Conservation (phyloP, 2,329 filamentous ascomycete genomes). For the Phyllosticta capitalensis region DNA sequence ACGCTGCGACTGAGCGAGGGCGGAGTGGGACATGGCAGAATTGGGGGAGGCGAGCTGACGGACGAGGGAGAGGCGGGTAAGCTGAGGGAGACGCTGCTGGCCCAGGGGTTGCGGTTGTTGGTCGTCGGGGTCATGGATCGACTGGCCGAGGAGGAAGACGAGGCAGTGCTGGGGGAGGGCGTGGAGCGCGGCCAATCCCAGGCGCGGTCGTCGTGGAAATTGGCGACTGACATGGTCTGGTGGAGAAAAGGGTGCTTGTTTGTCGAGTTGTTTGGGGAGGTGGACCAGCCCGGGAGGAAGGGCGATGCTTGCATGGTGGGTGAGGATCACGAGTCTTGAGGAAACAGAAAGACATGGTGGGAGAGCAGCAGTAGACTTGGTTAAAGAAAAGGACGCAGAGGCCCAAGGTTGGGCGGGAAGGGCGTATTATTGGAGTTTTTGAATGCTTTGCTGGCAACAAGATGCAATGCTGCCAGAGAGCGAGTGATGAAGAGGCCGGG, state of each 20-base stretch:
- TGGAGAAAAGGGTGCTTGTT: conserved; percentile 23
- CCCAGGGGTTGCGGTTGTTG: conserved; percentile 32
- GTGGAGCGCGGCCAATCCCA: conserved; percentile 26
- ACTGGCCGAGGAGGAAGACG: conserved; percentile 30
- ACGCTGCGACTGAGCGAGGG: conserved; percentile 6
- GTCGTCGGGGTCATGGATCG: conserved; percentile 29
- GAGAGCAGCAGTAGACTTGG: neutral
- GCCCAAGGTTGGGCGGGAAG: neutral
- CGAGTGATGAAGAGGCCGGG: neutral
- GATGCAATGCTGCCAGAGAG: neutral
- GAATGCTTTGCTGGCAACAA: neutral
- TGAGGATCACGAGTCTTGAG: neutral
- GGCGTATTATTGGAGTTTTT: neutral
- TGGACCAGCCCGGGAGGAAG: conserved; percentile 2
- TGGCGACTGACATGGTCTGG: conserved; percentile 31
- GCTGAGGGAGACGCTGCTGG: conserved; percentile 17
- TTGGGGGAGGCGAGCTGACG: conserved; percentile 1
- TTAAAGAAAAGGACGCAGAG: neutral
- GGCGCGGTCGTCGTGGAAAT: conserved; percentile 28
- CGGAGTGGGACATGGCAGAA: conserved; percentile 8
- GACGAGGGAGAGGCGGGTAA: conserved; percentile 21
- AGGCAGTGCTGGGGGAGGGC: conserved; percentile 18
- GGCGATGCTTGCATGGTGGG: conserved; percentile 6
- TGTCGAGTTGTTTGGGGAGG: neutral
- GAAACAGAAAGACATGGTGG: neutral